phyloP scores from a whole-genome alignment of 495 filamentous ascomycete species.

The Aspergillus baeticus region DNA sequence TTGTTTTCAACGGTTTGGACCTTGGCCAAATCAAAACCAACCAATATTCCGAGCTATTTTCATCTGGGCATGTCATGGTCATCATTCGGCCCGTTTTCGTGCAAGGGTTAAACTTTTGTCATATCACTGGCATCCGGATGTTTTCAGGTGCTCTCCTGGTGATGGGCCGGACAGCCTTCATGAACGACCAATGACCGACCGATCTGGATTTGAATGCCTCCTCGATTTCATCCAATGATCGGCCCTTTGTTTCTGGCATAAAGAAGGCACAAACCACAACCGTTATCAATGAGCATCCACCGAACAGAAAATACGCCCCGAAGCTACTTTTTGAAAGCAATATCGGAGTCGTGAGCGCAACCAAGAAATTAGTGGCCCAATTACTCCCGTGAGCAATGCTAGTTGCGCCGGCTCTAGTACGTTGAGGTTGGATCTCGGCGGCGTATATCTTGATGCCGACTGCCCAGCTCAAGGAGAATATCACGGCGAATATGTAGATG shows the following conservation, averaged over 20 bases:
- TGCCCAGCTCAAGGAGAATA: constrained; percentile 51
- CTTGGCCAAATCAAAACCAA: too few species aligned
- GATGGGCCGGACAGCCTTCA: constrained; percentile 10
- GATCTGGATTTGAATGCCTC: constrained; percentile 42
- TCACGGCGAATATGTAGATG: constrained; percentile 40
- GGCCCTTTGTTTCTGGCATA: constrained; percentile 63
- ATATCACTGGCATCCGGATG: constrained; percentile 1
- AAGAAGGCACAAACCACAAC: constrained; percentile 47
- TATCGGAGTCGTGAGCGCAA: constrained; percentile 63
- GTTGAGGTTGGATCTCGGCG: constrained; percentile 55
- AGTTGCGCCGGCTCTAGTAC: constrained; percentile 51
- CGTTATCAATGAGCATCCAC: constrained; percentile 46
- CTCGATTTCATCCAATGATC: constrained; percentile 57
- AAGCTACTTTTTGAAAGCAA: constrained; percentile 55
- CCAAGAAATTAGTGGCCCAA: constrained; percentile 59
- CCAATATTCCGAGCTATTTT: too few species aligned
- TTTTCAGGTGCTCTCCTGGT: background rate
- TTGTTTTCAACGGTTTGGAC: too few species aligned
- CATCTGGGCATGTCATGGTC: too few species aligned
- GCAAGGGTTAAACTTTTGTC: too few species aligned
- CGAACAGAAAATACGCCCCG: constrained; percentile 63
- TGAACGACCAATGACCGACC: constrained; percentile 11
- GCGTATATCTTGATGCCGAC: constrained; percentile 54
- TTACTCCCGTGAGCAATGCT: constrained; percentile 48
- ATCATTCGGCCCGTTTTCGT: too few species aligned